Evolutionary conservation across 2,329 filamentous ascomycete genomes (phyloP).

Genomic region (Lasiodiplodia sp.): DNA sequence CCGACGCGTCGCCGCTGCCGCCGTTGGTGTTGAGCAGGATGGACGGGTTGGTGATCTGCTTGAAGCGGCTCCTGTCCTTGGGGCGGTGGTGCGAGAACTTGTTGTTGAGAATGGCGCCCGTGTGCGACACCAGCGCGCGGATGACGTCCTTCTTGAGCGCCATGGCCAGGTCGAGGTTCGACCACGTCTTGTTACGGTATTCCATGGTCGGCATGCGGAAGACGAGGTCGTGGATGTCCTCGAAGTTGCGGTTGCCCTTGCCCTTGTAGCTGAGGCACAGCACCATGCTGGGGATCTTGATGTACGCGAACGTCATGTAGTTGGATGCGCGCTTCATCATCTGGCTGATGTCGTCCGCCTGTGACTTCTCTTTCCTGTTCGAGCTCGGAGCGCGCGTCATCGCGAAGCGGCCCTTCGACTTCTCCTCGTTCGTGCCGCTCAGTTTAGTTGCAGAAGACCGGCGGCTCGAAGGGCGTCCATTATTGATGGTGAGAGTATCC

Average conservation of each 20-base stretch:
- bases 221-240: slow-evolving; percentile 97
- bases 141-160: slow-evolving; percentile 94
- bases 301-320: slow-evolving; percentile 96
- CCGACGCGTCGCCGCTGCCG: not conserved
- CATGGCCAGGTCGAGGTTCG: slow-evolving; percentile 90
- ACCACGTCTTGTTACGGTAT: slow-evolving; percentile 99
- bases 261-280: slow-evolving; percentile 97
- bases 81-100: slow-evolving; percentile 92
- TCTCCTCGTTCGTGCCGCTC: slow-evolving; percentile 33
- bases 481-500: slow-evolving; percentile 31
- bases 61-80: slow-evolving; percentile 78
- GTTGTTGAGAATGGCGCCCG: slow-evolving; percentile 95
- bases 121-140: slow-evolving; percentile 91
- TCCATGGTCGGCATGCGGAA: slow-evolving; percentile 94
- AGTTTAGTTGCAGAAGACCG: slow-evolving; percentile 40
- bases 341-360: slow-evolving; percentile 88
- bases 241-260: slow-evolving; percentile 91
- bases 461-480: slow-evolving; percentile 41
- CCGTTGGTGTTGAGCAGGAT: slow-evolving; percentile 61
- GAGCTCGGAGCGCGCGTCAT: slow-evolving; percentile 49
- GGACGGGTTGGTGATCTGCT: slow-evolving; percentile 83
- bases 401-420: slow-evolving; percentile 46
- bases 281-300: slow-evolving; percentile 93
- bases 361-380: slow-evolving; percentile 58
- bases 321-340: slow-evolving; percentile 96